Evolutionary conservation across 176 grass and related monocot genomes (phyloP), one percentile per base, ranked within the genome.

Genomic region (Hordeum marinum): DNA sequence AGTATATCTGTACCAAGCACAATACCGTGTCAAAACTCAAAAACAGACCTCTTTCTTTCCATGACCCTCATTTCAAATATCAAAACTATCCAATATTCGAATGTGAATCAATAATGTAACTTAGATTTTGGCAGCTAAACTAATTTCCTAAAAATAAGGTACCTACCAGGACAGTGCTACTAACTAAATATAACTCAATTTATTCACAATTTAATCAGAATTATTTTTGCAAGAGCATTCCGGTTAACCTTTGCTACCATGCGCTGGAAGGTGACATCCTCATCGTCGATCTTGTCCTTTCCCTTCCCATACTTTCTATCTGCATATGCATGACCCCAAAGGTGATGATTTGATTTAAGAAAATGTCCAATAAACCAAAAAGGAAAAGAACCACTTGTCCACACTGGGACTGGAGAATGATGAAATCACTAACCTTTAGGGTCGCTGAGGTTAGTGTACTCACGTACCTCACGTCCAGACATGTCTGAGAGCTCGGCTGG

Each of bases 381-480:
- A 12, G 25, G 11, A 15, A 13, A 21, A 42, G 58, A 82, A 76
- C 35, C 52, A 21, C 15, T 62, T 11, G 20, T 21, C 52, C 52
- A 55, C 52, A 55, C 52, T 55, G 27, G 12, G 41, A 59, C 39
- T 21, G 61, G 42, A 66, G 3, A 72, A 41, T 1, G 54, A 18
- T 52, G 27, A 29, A 58, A 63, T 36, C 37, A 63, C 81, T 17
- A 68, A 95, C 91, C 96, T 98, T 98, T 98, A 65, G 96, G 96
- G 86, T 98, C 96, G 82, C 87, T 98, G 82, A 98, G 96, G 61
- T 98, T 98, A 70, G 96, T 98, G 88, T 98, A 98, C 78, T 98
- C 96, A 69, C 93, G 93, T 77, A 98, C 96, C 86, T 98, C 96
- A 86, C 94, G 88, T 39, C 93, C 96, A 1, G 91, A 92, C 96